Base-by-base conservation (phyloP, 148 eudicot genomes). In the Cornus suecica region DNA sequence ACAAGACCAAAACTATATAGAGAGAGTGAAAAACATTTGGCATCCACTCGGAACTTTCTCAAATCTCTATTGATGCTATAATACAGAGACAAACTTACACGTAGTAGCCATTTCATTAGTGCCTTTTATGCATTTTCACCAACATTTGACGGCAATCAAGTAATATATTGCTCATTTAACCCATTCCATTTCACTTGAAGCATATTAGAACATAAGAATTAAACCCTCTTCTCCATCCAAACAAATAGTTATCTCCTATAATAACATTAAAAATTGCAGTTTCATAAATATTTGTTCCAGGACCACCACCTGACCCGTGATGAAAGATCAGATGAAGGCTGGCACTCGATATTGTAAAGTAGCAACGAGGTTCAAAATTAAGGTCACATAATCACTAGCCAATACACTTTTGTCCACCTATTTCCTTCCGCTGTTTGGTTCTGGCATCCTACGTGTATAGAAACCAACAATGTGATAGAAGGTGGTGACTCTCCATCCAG, bases 161-260 rank as follows among this genome's bases (percentile, higher is more conserved):
- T 63, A 65, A 23, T 42, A 64, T 65, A 24, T 64, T 64, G 69
- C 61, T 27, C 77, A 41, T 20, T 42, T 27, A 45, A 68, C 69
- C 27, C 1, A 24, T 24, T 61, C 66, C 76, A 45, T 45, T 42
- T 22, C 61, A 42, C 20, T 45, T 18, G 61, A 64, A 42, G 32
- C 0, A 18, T n/a, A 27, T 48, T 27, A 62, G 68, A 34, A 23
- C 16, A 60, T 41, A 62, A 73, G 37, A 26, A 63, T 62, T 45
- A 37, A 13, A 11, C 26, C 24, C 34, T 62, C 76, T 25, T 28
- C 68, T 41, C 76, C 68, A 63, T 7, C 26, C 25, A 26, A 37
- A 26, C 37, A 63, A 63, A 23, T 61, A 32, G 16, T 24, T 34
- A 73, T 73, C 58, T 48, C 41, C 76, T 41, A 15, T 4, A 63